Base-by-base conservation (phyloP, 805 yeast genomes). In the Teunomyces funiuensis region DNA sequence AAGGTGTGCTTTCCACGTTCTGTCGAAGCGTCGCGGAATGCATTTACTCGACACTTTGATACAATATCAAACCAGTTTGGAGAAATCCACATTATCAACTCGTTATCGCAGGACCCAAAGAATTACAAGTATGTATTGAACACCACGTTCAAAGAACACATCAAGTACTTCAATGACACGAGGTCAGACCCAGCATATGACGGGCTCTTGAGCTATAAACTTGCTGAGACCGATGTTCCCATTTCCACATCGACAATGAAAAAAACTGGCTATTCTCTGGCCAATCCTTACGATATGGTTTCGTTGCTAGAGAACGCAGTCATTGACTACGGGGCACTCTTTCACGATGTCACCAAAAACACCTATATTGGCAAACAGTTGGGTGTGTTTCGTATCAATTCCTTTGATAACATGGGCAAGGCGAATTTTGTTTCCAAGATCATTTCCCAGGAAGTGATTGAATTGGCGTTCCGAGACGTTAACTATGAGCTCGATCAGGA, bases 11-110 rank as follows among this genome's bases (percentile, higher is more conserved):
- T 76, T 44, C 74, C 79, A 1, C 61, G 80, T 37, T 75, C 82
- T 1, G 67, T 69, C 36, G 82, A 77, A 43, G 77, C 81, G 1
- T 70, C 80, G 2, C 75, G 70, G 40, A 76, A 73, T 56, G 79
- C 82, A 0, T 73, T 78, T 40, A 51, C 60, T 16, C 62, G 74
- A 28, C 82, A 77, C 51, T 75, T 78, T 49, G 80, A 77, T 38
- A 54, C 53, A 2, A 51, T 79, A 22, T 59, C 63, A n/a, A 53
- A 57, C 23, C 80, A 77, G 41, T 75, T 67, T 55, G 77, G 80
- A 15, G 75, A 71, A 38, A 63, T 77, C 18, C 76, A 73, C 49
- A 63, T 77, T 9, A 52, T 79, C n/a, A 76, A 76, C 45, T 70
- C 78, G 3, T 56, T 77, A 9, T 69, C 76, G n/a, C 54, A 54